Evolutionary conservation across 139 green algal species (phyloP), one percentile per base, ranked within the genome.

Genomic region (Coelastrella sp.): DNA sequence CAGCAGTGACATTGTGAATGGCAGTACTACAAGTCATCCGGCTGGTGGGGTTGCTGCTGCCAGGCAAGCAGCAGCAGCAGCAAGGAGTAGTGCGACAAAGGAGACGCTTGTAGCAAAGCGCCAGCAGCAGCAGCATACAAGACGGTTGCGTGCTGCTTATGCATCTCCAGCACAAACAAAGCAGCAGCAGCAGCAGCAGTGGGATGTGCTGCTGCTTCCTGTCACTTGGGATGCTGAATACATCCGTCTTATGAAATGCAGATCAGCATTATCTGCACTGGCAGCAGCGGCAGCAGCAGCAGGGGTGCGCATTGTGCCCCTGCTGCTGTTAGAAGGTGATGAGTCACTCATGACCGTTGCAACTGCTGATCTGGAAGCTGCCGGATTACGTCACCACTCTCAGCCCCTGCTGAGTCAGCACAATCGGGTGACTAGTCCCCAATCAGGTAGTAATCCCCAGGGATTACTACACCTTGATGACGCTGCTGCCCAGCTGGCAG

Each of bases 201-300:
- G 75, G 75, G 75, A 82, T 72, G 75, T 82, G 51, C 53, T 82
- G 75, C 32, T 82, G 75, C 53, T 82, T 8, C 50, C 37, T n/a
- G 35, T 82, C 4, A 82, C 53, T 5, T 82, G 51, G 51, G 75
- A 69, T 27, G 23, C 53, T 38, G 75, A 82, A 4, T 34, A 38
- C 32, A 30, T 82, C 7, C 25, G 37, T 34, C 15, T 82, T 21
- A 60, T 82, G 53, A 53, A 45, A 40, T 60, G 66, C 15, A 41
- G 35, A 21, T 5, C 53, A n/a, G 75, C 53, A 3, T 23, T 82
- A 25, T 23, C 51, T 17, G 23, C 21, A 15, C 75, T 82, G 53
- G 51, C 75, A 57, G 75, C 75, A 19, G 75, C 75, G 37, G 75
- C 75, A 27, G 75, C 53, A 35, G 75, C 75, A 41, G 75, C 75